phyloP scores from a whole-genome alignment of 2,329 filamentous ascomycete species.

The Diaporthe velutina region DNA sequence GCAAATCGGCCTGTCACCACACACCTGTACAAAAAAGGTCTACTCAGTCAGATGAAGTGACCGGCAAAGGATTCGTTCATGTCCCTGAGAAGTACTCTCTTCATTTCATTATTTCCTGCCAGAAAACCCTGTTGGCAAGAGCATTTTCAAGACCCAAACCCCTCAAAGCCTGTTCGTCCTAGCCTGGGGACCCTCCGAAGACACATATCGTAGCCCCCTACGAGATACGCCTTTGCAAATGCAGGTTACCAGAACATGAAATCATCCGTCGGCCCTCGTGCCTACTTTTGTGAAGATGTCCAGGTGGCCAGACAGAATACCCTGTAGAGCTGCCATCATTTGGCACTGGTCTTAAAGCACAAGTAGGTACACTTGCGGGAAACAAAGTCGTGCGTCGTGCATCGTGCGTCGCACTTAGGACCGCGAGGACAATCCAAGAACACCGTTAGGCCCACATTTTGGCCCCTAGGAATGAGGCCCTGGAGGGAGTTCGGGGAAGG shows the following conservation, averaged over 20 bases:
- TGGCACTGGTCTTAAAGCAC: conserved; percentile 16
- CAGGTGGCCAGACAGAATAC: neutral
- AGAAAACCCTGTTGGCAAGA: neutral
- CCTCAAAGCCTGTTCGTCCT: neutral
- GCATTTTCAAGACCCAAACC: conserved; percentile 17
- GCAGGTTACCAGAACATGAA: conserved; percentile 24
- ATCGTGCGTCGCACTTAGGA: neutral
- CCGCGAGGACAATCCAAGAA: neutral
- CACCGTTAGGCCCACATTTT: conserved; percentile 8
- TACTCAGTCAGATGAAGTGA: neutral
- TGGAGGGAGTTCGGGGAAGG: conserved; percentile 45
- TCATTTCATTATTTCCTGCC: conserved; percentile 21
- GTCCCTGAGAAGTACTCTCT: conserved; percentile 6
- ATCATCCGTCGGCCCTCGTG: conserved; percentile 5
- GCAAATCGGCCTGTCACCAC: neutral
- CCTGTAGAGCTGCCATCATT: conserved; percentile 5
- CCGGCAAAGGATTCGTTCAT: neutral
- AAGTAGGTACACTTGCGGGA: conserved; percentile 19
- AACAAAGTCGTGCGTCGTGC: conserved; percentile 10
- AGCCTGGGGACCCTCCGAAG: conserved; percentile 16
- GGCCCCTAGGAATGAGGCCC: conserved; percentile 35
- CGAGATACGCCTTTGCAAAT: conserved; percentile 33
- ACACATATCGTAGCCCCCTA: conserved; percentile 20
- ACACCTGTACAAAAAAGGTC: neutral
- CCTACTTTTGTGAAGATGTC: conserved; percentile 15